Evolutionary conservation across 2,329 filamentous ascomycete genomes (phyloP).

Genomic region (Sclerotinia trifoliorum): DNA sequence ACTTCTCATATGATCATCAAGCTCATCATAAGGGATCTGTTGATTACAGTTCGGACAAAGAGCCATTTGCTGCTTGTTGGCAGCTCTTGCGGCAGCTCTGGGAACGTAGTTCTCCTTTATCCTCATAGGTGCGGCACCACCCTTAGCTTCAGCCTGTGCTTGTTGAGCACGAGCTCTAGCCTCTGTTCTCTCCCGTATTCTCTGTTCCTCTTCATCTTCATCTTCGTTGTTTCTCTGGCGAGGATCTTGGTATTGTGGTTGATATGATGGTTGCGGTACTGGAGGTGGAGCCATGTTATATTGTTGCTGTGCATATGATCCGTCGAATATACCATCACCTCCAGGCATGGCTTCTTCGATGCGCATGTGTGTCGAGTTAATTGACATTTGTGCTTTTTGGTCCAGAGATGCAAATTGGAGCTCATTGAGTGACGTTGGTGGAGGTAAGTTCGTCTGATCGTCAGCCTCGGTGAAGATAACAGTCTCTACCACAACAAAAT

Average conservation of each 20-base stretch:
- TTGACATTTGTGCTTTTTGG: conserved; percentile 87
- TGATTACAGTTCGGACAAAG: conserved; percentile 93
- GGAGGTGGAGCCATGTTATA: conserved; percentile 45
- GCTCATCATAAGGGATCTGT: conserved; percentile 80
- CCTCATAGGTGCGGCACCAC: conserved; percentile 70
- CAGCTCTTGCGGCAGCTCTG: conserved; percentile 70
- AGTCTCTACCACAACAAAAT: conserved; percentile 94
- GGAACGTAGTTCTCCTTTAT: conserved; percentile 94
- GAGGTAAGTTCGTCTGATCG: conserved; percentile 80
- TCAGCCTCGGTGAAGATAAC: conserved; percentile 89
- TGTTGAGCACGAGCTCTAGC: conserved; percentile 66
- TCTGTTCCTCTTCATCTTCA: conserved; percentile 61
- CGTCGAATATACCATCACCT: conserved; percentile 62
- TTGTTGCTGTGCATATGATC: conserved; percentile 47
- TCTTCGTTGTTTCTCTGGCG: conserved; percentile 42
- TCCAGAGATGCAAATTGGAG: conserved; percentile 92
- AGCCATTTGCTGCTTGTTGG: conserved; percentile 64
- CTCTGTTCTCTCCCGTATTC: conserved; percentile 62
- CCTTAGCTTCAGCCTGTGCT: conserved; percentile 74
- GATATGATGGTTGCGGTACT: conserved; percentile 37
- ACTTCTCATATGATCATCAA: conserved; percentile 91
- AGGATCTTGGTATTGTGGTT: conserved; percentile 38
- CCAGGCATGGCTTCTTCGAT: conserved; percentile 95
- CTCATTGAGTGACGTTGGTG: conserved; percentile 85
- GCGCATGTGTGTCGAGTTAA: conserved; percentile 70